Evolutionary conservation across 345 rosid species (phyloP).

Genomic region (Euphorbia peplus): DNA sequence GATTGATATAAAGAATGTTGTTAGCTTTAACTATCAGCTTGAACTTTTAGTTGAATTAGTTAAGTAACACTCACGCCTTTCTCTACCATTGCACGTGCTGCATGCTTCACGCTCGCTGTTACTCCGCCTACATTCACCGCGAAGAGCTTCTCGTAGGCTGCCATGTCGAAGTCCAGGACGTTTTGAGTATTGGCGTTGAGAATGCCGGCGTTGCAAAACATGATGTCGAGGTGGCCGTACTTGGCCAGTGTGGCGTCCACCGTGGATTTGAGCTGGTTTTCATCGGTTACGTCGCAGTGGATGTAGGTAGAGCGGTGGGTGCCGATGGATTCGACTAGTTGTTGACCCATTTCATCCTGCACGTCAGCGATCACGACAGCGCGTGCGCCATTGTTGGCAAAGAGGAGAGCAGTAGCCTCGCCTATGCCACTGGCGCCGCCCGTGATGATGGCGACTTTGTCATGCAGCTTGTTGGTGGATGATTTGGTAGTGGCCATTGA

Average conservation of each 20-base stretch:
- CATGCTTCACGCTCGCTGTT: constrained; percentile 29
- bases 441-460: constrained; percentile 25
- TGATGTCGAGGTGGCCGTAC: constrained; percentile 28
- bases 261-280: constrained; percentile 35
- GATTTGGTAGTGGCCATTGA: no score
- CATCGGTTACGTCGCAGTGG: constrained; percentile 36
- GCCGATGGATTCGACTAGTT: constrained; percentile 28
- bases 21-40: no score
- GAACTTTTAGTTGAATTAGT: no score
- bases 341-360: constrained; percentile 27
- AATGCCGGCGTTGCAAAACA: constrained; percentile 45
- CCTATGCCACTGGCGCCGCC: constrained; percentile 34
- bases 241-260: constrained; percentile 24
- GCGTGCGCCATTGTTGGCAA: constrained; percentile 24
- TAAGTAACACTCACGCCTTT: constrained; percentile 12
- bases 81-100: constrained; percentile 38
- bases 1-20: no score
- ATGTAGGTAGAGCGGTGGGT: constrained; percentile 14
- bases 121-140: constrained; percentile 33
- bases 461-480: constrained; percentile 5
- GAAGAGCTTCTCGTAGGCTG: constrained; percentile 18
- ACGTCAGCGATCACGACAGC: constrained; percentile 35
- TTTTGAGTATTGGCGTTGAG: constrained; percentile 12
- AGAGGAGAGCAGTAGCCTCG: constrained; percentile 20
- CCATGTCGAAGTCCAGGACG: constrained; percentile 24